Evolutionary conservation across 352 stramenopile species (phyloP).

Genomic region (Globisporangium mamillatum): DNA sequence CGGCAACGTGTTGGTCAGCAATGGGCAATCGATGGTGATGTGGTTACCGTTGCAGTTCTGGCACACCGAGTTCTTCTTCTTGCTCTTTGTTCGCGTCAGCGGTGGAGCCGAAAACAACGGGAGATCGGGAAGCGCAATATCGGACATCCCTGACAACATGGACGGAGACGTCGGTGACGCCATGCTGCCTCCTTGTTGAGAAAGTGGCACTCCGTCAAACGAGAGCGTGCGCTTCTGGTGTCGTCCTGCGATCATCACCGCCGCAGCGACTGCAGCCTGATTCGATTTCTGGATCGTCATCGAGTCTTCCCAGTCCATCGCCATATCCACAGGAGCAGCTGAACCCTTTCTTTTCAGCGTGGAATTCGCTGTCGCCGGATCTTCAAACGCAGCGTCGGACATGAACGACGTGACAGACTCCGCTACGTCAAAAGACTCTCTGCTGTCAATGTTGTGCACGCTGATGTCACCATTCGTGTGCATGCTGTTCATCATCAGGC

Average conservation of each 20-base stretch:
- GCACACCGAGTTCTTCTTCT: slow-evolving; percentile 62
- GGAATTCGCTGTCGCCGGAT: background rate
- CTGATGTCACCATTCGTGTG: slow-evolving; percentile 74
- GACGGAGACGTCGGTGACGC: slow-evolving; percentile 16
- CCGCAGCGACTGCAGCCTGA: slow-evolving; percentile 39
- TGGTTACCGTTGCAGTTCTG: slow-evolving; percentile 81
- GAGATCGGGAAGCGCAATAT: slow-evolving; percentile 2
- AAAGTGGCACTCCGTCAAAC: slow-evolving; percentile 23
- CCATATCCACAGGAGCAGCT: background rate
- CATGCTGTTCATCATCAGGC: slow-evolving; percentile 82
- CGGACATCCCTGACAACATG: slow-evolving; percentile 20
- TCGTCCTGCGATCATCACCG: slow-evolving; percentile 34
- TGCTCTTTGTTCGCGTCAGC: slow-evolving; percentile 51
- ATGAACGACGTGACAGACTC: slow-evolving; percentile 39
- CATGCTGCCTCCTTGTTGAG: background rate
- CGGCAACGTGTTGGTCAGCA: slow-evolving; percentile 54
- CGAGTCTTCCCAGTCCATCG: slow-evolving; percentile 28
- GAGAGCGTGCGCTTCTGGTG: slow-evolving; percentile 45
- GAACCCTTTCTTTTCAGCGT: background rate
- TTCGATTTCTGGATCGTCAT: slow-evolving; percentile 29
- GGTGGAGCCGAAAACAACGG: slow-evolving; percentile 31
- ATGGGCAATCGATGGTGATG: slow-evolving; percentile 76
- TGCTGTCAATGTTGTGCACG: slow-evolving; percentile 74
- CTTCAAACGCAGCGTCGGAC: slow-evolving; percentile 31
- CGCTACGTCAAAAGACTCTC: slow-evolving; percentile 38